Evolutionary conservation across 176 grass and related monocot genomes (phyloP), one percentile per base, ranked within the genome.

Genomic region (Aegilops longissima): DNA sequence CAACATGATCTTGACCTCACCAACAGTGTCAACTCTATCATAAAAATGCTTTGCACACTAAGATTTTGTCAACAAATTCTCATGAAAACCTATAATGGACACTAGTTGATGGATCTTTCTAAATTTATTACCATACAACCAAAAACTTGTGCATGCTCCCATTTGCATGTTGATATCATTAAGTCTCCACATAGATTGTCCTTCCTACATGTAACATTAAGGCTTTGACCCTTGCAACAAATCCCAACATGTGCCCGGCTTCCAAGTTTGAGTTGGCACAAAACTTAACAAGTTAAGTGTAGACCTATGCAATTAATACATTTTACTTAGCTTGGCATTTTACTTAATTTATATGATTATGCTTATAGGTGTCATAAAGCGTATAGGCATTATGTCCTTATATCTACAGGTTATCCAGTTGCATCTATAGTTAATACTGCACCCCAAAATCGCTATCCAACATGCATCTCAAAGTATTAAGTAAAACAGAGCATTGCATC

Each of bases 241-340:
- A 52, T 52, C 14, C 49, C 4, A 17, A 3, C 14, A 52, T 52
- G 14, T 52, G 49, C 49, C 49, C 49, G 5, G 49, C 17, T 52
- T 52, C 49, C 14, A 52, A 52, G 49, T 16, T 52, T 17, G 84
- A 84, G 45, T 51, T 80, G 67, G 39, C 79, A 44, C 24, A 20
- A 20, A n/a, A 33, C 47, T 31, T 73, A 87, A 73, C 13, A 61
- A 67, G 68, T 23, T 81, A 70, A 45, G 58, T 39, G 40, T 54
- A 61, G 16, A 18, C 63, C 64, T 52, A 61, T 47, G 25, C 23
- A 35, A 36, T 36, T 23, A 34, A 21, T 20, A 54, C 18, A 5
- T 76, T 77, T 78, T 65, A 30, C 51, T 52, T 77, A 82, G 79
- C 62, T 59, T 75, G 24, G 17, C 14, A 52, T 52, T 52, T 44